Base-by-base conservation (phyloP, 305 asterid species). In the Solanum hybrid region DNA sequence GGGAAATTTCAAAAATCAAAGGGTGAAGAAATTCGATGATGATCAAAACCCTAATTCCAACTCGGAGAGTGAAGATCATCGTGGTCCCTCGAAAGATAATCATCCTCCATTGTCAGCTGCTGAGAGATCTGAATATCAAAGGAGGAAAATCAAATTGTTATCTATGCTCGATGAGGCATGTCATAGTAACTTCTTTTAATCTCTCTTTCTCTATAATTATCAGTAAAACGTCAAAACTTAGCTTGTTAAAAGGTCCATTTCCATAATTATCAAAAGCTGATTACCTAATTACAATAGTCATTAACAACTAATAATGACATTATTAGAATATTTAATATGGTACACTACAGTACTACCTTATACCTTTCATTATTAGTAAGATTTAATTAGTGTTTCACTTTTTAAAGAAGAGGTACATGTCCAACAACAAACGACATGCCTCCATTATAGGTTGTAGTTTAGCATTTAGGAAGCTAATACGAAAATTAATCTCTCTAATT, bases 141-240 rank as follows among this genome's bases (percentile, higher is more conserved):
- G 96, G 93, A 94, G 92, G 81, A 96, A 96, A 91, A 91, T 92
- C 91, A 95, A 94, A 91, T 91, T 96, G n/a, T 81, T 95, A 38
- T 91, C 96, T 66, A 93, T 96, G 96, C 96, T 95, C 86, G 97
- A 96, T 90, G 98, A 96, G 98, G 98, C 91, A 91, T 78, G 91
- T 78, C 56, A 2, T 79, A 37, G n/a, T 88, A 24, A 29, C 37
- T 81, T 85, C 78, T 34, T 56, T 32, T 56, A 15, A 89, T 37
- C 77, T 40, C 75, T 84, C 80, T 73, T n/a, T 78, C 86, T 73
- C 17, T 78, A 29, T 24, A n/a, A 72, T 22, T 37, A 27, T 82
- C 40, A 69, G 38, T 38, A 72, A 75, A 73, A 71, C 75, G 85
- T 29, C 73, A 87, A 87, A 73, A 4, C 7, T 8, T 24, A 38